Evolutionary conservation across 148 eudicot species (phyloP).

Genomic region (Silene latifolia): DNA sequence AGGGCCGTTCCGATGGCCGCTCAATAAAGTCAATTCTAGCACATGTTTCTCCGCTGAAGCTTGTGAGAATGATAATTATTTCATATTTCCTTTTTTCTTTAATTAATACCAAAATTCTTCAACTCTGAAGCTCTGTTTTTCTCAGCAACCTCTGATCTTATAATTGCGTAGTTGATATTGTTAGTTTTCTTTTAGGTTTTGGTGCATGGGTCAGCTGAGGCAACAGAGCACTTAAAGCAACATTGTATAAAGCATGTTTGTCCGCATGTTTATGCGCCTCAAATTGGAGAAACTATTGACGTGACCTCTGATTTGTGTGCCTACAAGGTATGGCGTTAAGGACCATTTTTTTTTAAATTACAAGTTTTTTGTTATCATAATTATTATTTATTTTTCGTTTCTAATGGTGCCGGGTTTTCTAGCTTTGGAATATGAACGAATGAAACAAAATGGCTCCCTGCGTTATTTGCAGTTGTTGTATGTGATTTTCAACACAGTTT

Average conservation of each 20-base stretch:
- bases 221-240: constrained; percentile 96
- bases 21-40: constrained; percentile 81
- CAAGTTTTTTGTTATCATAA: background rate
- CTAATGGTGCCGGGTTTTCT: no score
- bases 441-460: background rate
- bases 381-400: background rate
- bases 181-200: constrained; percentile 50
- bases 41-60: constrained; percentile 89
- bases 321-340: constrained; percentile 57
- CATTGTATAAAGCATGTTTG: constrained; percentile 89
- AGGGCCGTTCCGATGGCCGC: constrained; percentile 95
- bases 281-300: constrained; percentile 90
- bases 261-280: constrained; percentile 96
- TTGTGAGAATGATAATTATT: constrained; percentile 45
- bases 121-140: background rate
- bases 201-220: constrained; percentile 99
- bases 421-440: background rate
- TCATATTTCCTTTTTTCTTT: background rate
- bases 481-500: background rate
- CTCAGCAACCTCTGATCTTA: background rate
- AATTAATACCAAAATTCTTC: background rate
- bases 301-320: constrained; percentile 99
- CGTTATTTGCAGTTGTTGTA: background rate
- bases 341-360: background rate
- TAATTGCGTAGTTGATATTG: background rate